Evolutionary conservation across 805 yeast genomes (phyloP).

Genomic region (Geotrichum ghanense): DNA sequence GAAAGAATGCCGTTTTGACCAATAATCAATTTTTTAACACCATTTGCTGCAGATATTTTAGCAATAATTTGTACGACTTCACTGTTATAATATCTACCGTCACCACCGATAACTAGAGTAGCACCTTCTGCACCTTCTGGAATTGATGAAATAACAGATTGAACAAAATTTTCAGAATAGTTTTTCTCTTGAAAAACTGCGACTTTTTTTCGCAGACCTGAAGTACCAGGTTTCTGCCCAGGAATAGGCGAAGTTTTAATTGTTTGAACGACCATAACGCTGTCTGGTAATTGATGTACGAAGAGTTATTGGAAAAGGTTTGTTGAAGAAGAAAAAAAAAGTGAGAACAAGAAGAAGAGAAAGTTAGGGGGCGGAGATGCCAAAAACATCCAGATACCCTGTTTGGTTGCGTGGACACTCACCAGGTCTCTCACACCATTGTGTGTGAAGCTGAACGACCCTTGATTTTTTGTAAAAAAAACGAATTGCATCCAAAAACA

Average conservation of each 20-base stretch:
- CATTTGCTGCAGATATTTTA: conserved; percentile 81
- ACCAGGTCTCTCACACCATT: too few species aligned
- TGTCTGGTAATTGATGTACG: too few species aligned
- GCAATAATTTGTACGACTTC: conserved; percentile 72
- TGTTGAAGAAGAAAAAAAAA: too few species aligned
- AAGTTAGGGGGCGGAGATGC: too few species aligned
- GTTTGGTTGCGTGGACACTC: too few species aligned
- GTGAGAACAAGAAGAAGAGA: too few species aligned
- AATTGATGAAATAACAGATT: conserved; percentile 70
- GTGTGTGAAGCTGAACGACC: too few species aligned
- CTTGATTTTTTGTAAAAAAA: too few species aligned
- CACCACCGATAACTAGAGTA: conserved; percentile 88
- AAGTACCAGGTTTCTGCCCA: conserved; percentile 97
- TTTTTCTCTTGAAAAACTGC: conserved; percentile 64
- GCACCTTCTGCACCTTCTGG: conserved; percentile 78
- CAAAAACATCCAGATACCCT: too few species aligned
- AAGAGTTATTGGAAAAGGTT: too few species aligned
- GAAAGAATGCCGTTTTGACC: conserved; percentile 85
- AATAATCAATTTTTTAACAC: conserved; percentile 70
- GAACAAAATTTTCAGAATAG: conserved; percentile 91
- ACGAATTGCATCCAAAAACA: too few species aligned
- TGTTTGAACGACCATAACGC: conserved; percentile 5
- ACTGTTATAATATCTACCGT: conserved; percentile 86
- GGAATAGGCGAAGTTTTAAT: conserved; percentile 62
- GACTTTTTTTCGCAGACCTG: conserved; percentile 90